Base-by-base conservation (phyloP, 2,329 filamentous ascomycete genomes). In the Canariomyces notabilis region DNA sequence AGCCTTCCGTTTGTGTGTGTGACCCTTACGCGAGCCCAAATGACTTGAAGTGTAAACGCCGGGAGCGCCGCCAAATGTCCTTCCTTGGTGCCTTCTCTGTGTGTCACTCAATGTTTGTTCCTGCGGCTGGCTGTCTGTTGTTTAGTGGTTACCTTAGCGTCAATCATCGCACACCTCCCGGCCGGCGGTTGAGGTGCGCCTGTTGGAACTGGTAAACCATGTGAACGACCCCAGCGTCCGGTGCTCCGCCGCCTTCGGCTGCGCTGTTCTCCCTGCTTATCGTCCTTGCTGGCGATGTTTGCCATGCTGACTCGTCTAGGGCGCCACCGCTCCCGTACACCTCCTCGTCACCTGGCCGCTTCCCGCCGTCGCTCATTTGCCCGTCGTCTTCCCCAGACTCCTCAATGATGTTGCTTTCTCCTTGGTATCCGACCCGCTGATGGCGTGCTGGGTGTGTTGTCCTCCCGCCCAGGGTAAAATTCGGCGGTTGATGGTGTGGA, bases 401-500 rank as follows among this genome's bases (percentile, higher is more conserved):
- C 52, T 82, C 79, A 6, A 76, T 76, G 56, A 75, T 79, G 55
- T 68, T 72, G 38, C 61, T 67, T 52, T 70, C 78, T 26, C 63
- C 70, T 39, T 68, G 73, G 55, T 72, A 73, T 42, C 61, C 68
- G 59, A 69, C 65, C 48, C 67, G 67, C 56, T 71, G 57, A 53
- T 68, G 64, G 18, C 74, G 73, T 12, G 65, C 63, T 42, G 70
- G 66, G 49, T 77, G 68, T n/a, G 68, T 59, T 41, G 73, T 77
- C 32, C 72, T 70, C 15, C 59, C 66, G 2, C 67, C 67, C 29
- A 70, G 62, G 5, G 68, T 68, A 8, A 74, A 71, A 2, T 69
- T 68, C 1, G 73, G 70, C 5, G 85, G 85, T 50, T 89, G 85
- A 51, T 90, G 82, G 59, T 87, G 85, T 2, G 85, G 81, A 64